These are phyloP conservation scores for Phytophthora meadii DNA, from an alignment of 352 stramenopile genomes.

Conservation along the genomic window DNA sequence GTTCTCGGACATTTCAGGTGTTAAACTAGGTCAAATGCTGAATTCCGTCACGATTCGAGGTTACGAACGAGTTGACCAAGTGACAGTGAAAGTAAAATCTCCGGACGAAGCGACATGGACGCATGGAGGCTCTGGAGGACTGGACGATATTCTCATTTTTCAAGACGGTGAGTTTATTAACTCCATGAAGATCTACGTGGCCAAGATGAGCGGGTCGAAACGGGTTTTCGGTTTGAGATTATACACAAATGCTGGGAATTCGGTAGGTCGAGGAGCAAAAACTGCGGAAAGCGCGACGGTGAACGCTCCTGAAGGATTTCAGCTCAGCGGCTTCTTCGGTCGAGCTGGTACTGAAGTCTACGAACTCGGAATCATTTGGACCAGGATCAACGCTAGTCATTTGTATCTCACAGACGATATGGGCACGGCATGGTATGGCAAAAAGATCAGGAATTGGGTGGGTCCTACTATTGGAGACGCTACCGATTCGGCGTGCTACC, in stretches of 20 bases:
- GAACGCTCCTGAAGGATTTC: conserved; percentile 19
- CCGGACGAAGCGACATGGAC: conserved; percentile 21
- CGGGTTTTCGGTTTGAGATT: conserved; percentile 27
- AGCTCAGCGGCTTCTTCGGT: conserved; percentile 28
- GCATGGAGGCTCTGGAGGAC: conserved; percentile 25
- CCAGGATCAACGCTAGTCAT: conserved; percentile 18
- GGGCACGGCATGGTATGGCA: conserved; percentile 31
- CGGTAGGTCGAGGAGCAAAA: conserved; percentile 13
- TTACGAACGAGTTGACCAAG: conserved; percentile 27
- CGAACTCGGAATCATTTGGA: conserved; percentile 28
- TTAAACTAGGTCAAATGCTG: conserved; percentile 27
- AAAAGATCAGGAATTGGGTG: conserved; percentile 49
- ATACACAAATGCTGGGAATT: conserved; percentile 23
- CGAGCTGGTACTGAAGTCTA: conserved; percentile 20
- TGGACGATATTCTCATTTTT: conserved; percentile 26
- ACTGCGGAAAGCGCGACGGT: conserved; percentile 18
- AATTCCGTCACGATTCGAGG: conserved; percentile 30
- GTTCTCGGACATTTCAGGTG: conserved; percentile 29
- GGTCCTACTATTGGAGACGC: conserved; percentile 21
- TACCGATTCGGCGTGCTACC: conserved; percentile 31
- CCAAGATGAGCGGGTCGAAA: conserved; percentile 14
- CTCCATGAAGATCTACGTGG: conserved; percentile 29
- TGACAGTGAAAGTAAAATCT: conserved; percentile 22
- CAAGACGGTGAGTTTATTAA: conserved; percentile 18
- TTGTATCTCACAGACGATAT: conserved; percentile 29